Base-by-base conservation (phyloP, 345 rosid genomes). In the Balakata baccata region DNA sequence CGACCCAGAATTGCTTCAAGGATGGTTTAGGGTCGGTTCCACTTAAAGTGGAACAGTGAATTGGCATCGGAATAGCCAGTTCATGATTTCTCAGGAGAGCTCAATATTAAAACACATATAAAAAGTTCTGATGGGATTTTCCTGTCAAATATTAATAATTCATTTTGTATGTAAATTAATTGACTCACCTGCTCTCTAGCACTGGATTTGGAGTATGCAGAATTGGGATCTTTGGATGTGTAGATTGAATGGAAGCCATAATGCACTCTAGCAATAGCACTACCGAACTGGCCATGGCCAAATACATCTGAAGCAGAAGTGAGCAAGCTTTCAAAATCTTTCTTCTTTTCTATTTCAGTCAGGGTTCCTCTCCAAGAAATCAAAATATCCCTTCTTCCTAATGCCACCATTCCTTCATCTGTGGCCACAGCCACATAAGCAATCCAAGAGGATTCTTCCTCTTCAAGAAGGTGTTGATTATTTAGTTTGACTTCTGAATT, bases 351-450 rank as follows among this genome's bases (percentile, higher is more conserved):
- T 23, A 61, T 1, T 1, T 45, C 11, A 9, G 29, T 11, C 47
- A 69, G 37, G 25, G 87, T 85, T 43, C 90, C 90, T 73, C 86
- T 75, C 90, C 90, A 85, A 3, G 88, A 74, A 68, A 87, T 75
- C 70, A 85, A 78, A 52, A 85, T 85, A 56, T 85, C 88, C 71
- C 90, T 83, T 68, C 90, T 81, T 43, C 90, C 90, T 34, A 85
- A 59, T 72, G 41, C 53, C 10, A 20, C 60, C 58, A 74, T 84
- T 6, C 85, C 91, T 68, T 85, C 82, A 25, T 85, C 83, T 59
- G 89, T 87, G 29, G 85, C 76, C 72, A 87, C 87, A 7, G 86
- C 87, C 6, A 84, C 74, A 67, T 82, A 84, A 9, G 86, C 87
- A 39, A 78, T 69, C 87, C 87, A 86, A 70, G 69, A 67, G 6